Evolutionary conservation across 768 basidiomycete species (phyloP).

Genomic region (Phanerochaete sordida): DNA sequence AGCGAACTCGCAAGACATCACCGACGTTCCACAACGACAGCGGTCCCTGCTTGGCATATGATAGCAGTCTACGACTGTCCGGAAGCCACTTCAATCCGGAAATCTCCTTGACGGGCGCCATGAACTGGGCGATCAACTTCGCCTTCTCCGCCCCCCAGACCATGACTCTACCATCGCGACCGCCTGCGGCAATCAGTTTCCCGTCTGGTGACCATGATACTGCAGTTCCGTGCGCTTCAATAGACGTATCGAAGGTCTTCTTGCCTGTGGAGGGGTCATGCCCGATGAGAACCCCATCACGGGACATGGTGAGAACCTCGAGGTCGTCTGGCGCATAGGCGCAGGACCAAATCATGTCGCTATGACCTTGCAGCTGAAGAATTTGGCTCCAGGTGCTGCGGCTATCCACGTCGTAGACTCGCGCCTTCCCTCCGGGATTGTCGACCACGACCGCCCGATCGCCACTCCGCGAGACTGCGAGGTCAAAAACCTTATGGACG

Average conservation of each 20-base stretch:
- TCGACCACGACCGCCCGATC: constrained; percentile 23
- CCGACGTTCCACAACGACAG: constrained; percentile 16
- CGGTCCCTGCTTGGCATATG: constrained; percentile 35
- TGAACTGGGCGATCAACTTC: not conserved
- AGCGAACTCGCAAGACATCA: constrained; percentile 1
- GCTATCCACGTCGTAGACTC: constrained; percentile 22
- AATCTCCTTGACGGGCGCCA: constrained; percentile 25
- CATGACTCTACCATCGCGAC: constrained; percentile 15
- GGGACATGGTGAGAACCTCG: constrained; percentile 13
- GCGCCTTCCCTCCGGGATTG: constrained; percentile 20
- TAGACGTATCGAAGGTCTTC: not conserved
- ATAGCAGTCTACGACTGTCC: constrained; percentile 38
- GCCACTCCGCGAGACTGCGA: constrained; percentile 25
- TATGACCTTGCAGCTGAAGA: constrained; percentile 21
- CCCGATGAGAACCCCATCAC: constrained; percentile 10
- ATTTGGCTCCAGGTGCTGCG: constrained; percentile 20
- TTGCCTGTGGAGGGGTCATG: constrained; percentile 14
- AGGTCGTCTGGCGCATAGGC: constrained; percentile 27
- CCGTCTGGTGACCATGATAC: constrained; percentile 12
- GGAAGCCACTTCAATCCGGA: constrained; percentile 36
- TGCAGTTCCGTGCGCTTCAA: not conserved
- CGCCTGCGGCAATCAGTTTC: constrained; percentile 13
- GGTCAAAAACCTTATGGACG: constrained; percentile 14
- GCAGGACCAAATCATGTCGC: constrained; percentile 17
- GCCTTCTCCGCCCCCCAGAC: constrained; percentile 14